These are phyloP conservation scores for Aureobasidium sp. DNA, from an alignment of 2,329 filamentous ascomycete species.

Conservation along the genomic window DNA sequence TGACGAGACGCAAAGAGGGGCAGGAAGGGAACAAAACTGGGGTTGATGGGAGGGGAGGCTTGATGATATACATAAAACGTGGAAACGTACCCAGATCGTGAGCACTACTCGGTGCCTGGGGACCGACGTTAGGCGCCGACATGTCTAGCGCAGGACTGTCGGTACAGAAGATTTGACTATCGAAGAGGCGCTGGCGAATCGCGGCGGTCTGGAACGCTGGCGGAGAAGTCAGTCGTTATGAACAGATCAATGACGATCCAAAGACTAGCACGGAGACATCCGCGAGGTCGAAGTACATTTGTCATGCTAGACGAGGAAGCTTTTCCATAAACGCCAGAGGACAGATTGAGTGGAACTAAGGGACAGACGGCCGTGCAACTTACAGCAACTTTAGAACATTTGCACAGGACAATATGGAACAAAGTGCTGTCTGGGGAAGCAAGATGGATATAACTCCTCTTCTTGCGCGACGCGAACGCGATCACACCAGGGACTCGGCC, in stretches of 20 bases:
- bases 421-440: background rate
- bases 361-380: background rate
- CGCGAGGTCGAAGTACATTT: background rate
- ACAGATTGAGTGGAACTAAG: background rate
- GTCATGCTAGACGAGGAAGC: conserved; percentile 10
- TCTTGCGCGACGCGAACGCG: conserved; percentile 13
- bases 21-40: conserved; percentile 4
- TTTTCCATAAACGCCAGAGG: background rate
- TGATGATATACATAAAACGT: conserved; percentile 13
- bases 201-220: conserved; percentile 15
- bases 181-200: conserved; percentile 13
- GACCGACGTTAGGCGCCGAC: conserved; percentile 7
- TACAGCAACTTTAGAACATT: conserved; percentile 5
- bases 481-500: conserved; percentile 11
- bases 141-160: conserved; percentile 14
- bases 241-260: conserved; percentile 6
- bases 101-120: conserved; percentile 12
- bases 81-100: conserved; percentile 14
- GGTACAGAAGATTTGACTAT: conserved; percentile 11
- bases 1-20: background rate
- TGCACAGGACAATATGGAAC: background rate
- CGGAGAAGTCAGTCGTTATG: conserved; percentile 14
- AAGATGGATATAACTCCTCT: conserved; percentile 4
- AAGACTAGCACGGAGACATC: background rate
- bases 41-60: background rate